Percentiles rank a stretch among this genome's conserved stretches.
Conservation (phyloP, 129 eudicot genomes). For the Escallonia rubra region DNA sequence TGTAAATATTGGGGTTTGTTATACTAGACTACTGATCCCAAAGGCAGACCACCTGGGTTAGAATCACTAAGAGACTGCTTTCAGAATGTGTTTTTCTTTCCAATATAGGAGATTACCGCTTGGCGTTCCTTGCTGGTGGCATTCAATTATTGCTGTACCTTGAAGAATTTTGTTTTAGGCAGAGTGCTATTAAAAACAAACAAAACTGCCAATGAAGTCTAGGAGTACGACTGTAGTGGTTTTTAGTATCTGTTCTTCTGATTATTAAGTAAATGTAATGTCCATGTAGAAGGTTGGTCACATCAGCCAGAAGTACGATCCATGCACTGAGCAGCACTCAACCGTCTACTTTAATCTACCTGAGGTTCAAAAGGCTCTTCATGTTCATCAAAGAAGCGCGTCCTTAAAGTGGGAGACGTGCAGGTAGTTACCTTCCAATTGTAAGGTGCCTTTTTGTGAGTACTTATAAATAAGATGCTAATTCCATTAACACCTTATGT, state of each 20-base stretch:
- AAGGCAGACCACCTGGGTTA: too few relatives aligned
- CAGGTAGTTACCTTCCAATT: slow-evolving; percentile 37
- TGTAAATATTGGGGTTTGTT: too few relatives aligned
- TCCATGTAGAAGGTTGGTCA: slow-evolving; percentile 61
- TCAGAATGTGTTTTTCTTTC: too few relatives aligned
- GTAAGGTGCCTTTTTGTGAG: not conserved
- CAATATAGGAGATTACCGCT: too few relatives aligned
- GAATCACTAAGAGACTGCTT: not conserved
- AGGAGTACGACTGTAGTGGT: too few relatives aligned
- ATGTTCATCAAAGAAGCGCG: slow-evolving; percentile 42
- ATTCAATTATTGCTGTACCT: too few relatives aligned
- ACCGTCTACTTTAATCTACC: slow-evolving; percentile 71
- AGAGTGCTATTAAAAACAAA: too few relatives aligned
- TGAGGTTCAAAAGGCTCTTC: slow-evolving; percentile 92
- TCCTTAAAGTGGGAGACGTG: slow-evolving; percentile 76
- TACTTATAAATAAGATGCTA: too few relatives aligned
- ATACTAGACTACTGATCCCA: not conserved
- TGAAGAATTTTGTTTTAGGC: too few relatives aligned
- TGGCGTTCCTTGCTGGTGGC: too few relatives aligned
- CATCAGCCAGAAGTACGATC: slow-evolving; percentile 73
- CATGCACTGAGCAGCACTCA: slow-evolving; percentile 93
- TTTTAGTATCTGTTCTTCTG: not conserved
- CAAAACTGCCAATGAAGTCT: too few relatives aligned
- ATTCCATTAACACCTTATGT: too few relatives aligned
- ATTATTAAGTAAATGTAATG: slow-evolving; percentile 14